Percentiles rank a stretch among this genome's conserved stretches.
phyloP scores from a whole-genome alignment of 2,329 filamentous ascomycete genomes.

The Botrytis cinerea region DNA sequence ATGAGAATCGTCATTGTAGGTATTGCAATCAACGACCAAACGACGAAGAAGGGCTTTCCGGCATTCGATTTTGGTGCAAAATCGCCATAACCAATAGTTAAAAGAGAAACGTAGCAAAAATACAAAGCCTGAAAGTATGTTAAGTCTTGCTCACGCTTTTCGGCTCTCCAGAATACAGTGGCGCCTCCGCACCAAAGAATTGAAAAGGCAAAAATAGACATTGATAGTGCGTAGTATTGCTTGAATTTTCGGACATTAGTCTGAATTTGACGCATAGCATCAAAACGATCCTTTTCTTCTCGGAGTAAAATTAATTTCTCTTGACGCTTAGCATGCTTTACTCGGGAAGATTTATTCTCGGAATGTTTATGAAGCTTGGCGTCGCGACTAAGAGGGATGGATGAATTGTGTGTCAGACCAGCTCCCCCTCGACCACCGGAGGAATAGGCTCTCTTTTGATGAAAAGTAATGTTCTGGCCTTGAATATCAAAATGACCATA shows the following conservation, averaged over 20 bases:
- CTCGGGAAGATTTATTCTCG: conserved; percentile 24
- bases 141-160: conserved; percentile 53
- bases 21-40: conserved; percentile 69
- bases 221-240: conserved; percentile 58
- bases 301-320: conserved; percentile 56
- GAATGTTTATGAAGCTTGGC: conserved; percentile 33
- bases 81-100: conserved; percentile 72
- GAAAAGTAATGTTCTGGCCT: conserved; percentile 43
- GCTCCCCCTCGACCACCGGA: conserved; percentile 38
- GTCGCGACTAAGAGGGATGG: conserved; percentile 33
- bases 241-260: conserved; percentile 59
- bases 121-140: conserved; percentile 67
- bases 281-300: conserved; percentile 60
- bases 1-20: conserved; percentile 71
- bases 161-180: conserved; percentile 62
- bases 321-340: conserved; percentile 29
- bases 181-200: conserved; percentile 68
- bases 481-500: conserved; percentile 44
- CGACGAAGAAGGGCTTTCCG: conserved; percentile 68
- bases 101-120: conserved; percentile 67
- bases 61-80: conserved; percentile 63
- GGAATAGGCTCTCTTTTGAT: conserved; percentile 34
- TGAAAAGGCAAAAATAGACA: conserved; percentile 60
- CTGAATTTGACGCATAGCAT: conserved; percentile 65
- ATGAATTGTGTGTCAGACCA: conserved; percentile 27